Percentiles rank a stretch among this genome's conserved stretches.
phyloP scores from a whole-genome alignment of 2,329 filamentous ascomycete genomes.

The Diaporthe longicolla region DNA sequence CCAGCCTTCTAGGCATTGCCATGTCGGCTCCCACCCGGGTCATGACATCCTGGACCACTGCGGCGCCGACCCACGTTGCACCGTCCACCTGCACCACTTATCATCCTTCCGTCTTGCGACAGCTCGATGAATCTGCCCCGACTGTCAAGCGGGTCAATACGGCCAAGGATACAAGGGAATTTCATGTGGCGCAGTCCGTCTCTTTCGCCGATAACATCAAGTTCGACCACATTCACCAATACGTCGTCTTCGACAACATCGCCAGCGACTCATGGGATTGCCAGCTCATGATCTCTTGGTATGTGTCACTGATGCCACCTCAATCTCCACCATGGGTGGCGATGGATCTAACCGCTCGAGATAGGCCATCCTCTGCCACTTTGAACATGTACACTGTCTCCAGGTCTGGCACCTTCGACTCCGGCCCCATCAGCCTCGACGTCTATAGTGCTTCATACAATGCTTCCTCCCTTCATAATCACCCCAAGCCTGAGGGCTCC shows the following conservation, averaged over 20 bases:
- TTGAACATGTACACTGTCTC: conserved; percentile 31
- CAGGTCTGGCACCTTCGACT: conserved; percentile 3
- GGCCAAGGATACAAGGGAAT: conserved; percentile 30
- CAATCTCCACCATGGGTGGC: no score
- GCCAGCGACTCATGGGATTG: conserved; percentile 40
- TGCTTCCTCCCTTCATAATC: conserved; percentile 11
- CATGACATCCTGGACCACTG: conserved; percentile 13
- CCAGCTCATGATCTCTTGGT: conserved; percentile 43
- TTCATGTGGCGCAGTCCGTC: conserved; percentile 41
- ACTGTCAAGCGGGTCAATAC: conserved; percentile 37
- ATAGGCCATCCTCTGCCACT: conserved; percentile 28
- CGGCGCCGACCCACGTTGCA: conserved; percentile 36
- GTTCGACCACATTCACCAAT: conserved; percentile 41
- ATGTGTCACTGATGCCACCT: background rate
- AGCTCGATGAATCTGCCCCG: conserved; percentile 37
- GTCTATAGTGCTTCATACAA: conserved; percentile 42
- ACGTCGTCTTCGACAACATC: conserved; percentile 40
- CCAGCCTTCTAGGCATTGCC: conserved; percentile 27
- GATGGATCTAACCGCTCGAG: background rate
- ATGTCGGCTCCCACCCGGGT: conserved; percentile 28
- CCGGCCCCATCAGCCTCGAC: conserved; percentile 39
- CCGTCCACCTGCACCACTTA: conserved; percentile 41
- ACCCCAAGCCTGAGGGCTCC: conserved; percentile 8
- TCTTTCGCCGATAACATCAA: conserved; percentile 40
- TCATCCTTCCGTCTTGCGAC: conserved; percentile 38